These are phyloP conservation scores for Cryptococcus maquisensis DNA, from an alignment of 1,284 basidiomycete species.

Conservation along the genomic window DNA sequence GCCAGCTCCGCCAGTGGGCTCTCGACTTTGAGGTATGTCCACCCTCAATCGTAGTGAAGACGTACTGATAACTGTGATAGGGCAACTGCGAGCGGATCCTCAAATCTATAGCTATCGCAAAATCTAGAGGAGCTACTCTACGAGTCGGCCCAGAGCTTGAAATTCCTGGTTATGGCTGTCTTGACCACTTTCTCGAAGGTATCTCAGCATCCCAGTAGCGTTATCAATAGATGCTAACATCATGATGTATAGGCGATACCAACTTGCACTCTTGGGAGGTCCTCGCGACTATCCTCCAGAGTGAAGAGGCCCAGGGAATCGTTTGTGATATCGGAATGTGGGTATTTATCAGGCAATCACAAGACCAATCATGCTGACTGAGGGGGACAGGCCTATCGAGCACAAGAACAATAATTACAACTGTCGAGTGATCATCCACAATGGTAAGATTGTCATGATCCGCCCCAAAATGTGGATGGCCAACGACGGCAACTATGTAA, in stretches of 20 bases:
- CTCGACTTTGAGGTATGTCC: slow-evolving; percentile 29
- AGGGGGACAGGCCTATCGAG: slow-evolving; percentile 70
- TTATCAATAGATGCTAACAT: slow-evolving; percentile 55
- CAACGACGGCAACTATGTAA: slow-evolving; percentile 89
- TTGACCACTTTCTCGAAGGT: slow-evolving; percentile 69
- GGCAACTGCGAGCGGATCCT: slow-evolving; percentile 90
- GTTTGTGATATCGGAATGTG: slow-evolving; percentile 93
- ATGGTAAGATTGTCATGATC: slow-evolving; percentile 83
- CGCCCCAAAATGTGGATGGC: slow-evolving; percentile 99
- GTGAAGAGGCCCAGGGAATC: slow-evolving; percentile 69
- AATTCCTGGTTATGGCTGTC: slow-evolving; percentile 91
- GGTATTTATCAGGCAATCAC: slow-evolving; percentile 39
- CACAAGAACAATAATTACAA: slow-evolving; percentile 99
- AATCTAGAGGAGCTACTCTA: slow-evolving; percentile 79
- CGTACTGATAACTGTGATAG: slow-evolving; percentile 47
- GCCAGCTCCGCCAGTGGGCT: slow-evolving; percentile 32
- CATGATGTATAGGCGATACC: slow-evolving; percentile 68
- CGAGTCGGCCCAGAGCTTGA: slow-evolving; percentile 99
- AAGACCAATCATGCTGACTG: slow-evolving; percentile 11
- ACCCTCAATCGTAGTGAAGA: neutral
- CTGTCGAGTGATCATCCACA: slow-evolving; percentile 82
- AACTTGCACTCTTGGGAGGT: slow-evolving; percentile 96
- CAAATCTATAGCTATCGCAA: slow-evolving; percentile 80
- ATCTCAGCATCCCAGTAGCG: neutral
- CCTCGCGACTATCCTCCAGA: slow-evolving; percentile 75